Evolutionary conservation across 2,329 filamentous ascomycete species (phyloP), one percentile per base, ranked within the genome.

Genomic region (Aspergillus tamarii): DNA sequence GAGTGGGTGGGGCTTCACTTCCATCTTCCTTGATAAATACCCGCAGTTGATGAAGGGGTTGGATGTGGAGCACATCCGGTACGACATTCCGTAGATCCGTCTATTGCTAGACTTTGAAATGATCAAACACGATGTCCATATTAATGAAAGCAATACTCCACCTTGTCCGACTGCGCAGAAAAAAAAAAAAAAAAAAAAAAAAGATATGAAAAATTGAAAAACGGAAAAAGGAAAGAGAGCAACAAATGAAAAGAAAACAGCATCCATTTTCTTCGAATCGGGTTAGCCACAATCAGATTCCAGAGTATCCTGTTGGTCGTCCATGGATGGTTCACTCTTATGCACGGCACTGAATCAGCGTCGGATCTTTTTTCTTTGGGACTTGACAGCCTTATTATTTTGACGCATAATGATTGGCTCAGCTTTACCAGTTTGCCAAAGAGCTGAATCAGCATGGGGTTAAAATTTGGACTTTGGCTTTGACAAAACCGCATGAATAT

Each of bases 1-100:
- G 16, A 50, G 50, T 48, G 64, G 64, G 6, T 65, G 64, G 64
- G 64, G 64, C 10, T 5, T 65, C 6, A 56, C 64, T 3, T 32
- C 57, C 19, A 54, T 59, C 34, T 65, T 65, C 32, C 63, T 65
- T 32, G 36, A 63, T 6, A 46, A 39, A 36, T 63, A 58, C 45
- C 64, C 64, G 19, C 46, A 63, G 41, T 32, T 65, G 8, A 16
- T 65, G 39, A 57, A 58, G 23, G 64, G 57, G 5, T 28, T 65
- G 36, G 57, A 65, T 61, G 45, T 65, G 34, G 61, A 63, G 7
- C 28, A 45, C 19, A 10, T 58, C 23, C 48, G 48, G 26, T 60
- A 26, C 8, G 50, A 53, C 30, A 2, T 32, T 11, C 36, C 30
- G 21, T 55, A 36, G 48, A 30, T n/a, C 4, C 12, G n/a, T 12